Percentiles rank a stretch among this genome's conserved stretches.
Conservation (phyloP, 768 basidiomycete genomes). For the Panaeolus papilionaceus region DNA sequence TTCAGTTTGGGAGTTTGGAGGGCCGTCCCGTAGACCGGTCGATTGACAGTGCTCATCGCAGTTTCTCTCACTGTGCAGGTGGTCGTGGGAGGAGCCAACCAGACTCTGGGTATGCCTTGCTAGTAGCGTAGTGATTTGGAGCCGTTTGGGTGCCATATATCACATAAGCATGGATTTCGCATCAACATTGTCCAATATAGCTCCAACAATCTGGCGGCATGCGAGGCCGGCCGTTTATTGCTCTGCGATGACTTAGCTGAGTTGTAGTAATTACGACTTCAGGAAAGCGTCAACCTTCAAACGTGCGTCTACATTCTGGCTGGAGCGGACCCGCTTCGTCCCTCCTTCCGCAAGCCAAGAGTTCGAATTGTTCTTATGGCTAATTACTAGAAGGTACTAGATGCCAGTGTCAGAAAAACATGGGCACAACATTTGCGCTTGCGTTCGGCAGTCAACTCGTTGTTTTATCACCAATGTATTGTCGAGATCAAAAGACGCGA, state of each 20-base stretch:
- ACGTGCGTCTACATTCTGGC: background rate
- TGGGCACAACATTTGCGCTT: conserved; percentile 6
- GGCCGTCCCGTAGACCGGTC: conserved; percentile 4
- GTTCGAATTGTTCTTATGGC: background rate
- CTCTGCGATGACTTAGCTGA: no score
- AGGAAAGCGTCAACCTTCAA: no score
- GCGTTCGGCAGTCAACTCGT: conserved; percentile 11
- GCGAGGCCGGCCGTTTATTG: background rate
- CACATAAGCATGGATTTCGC: background rate
- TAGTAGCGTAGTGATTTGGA: background rate
- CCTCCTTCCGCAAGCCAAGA: background rate
- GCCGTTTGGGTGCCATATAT: background rate
- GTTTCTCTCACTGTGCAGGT: background rate
- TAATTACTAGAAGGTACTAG: background rate
- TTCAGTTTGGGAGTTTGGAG: background rate
- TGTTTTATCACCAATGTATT: background rate
- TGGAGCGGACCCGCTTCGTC: background rate
- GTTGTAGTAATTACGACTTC: no score
- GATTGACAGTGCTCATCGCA: background rate
- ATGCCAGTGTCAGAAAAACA: background rate
- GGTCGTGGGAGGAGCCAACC: background rate
- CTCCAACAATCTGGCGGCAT: background rate
- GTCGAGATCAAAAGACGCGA: conserved; percentile 2
- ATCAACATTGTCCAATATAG: background rate
- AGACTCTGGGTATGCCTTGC: background rate